Conservation (phyloP, 2,329 filamentous ascomycete species). For the Mycosphaerella sp. region DNA sequence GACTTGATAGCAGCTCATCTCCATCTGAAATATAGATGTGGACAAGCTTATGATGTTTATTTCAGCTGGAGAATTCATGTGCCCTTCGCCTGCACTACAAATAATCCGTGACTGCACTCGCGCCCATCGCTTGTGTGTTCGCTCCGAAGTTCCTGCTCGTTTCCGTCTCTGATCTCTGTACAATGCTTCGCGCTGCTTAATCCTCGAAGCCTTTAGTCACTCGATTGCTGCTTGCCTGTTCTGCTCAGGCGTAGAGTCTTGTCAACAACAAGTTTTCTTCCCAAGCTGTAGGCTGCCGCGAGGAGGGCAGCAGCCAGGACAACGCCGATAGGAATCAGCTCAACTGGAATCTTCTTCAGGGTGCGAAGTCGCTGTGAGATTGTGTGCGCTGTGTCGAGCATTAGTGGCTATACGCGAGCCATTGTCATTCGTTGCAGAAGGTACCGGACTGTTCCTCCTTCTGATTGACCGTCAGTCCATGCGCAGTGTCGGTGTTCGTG, state of each 20-base stretch:
- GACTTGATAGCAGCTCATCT: not conserved
- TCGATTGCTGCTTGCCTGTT: constrained; percentile 46
- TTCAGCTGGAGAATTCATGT: not conserved
- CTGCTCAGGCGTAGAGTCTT: constrained; percentile 85
- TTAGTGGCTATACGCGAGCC: not conserved
- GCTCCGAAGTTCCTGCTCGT: constrained; percentile 1
- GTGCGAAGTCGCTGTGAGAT: constrained; percentile 90
- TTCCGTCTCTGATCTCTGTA: constrained; percentile 12
- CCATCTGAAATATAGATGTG: not conserved
- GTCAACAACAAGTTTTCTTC: constrained; percentile 78
- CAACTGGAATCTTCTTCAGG: constrained; percentile 82
- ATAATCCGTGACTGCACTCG: not conserved
- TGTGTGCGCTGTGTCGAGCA: constrained; percentile 68
- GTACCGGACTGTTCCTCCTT: constrained; percentile 61
- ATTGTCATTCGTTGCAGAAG: constrained; percentile 17
- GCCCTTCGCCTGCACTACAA: constrained; percentile 6
- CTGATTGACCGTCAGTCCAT: constrained; percentile 37
- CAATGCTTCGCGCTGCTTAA: constrained; percentile 6
- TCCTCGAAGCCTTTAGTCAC: constrained; percentile 16
- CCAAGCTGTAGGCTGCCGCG: constrained; percentile 75
- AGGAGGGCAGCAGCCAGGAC: constrained; percentile 71
- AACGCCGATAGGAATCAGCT: constrained; percentile 87
- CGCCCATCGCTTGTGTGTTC: not conserved
- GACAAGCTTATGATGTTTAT: not conserved
- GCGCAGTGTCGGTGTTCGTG: not conserved